Conservation (phyloP, 1,284 basidiomycete species). For the Ustilago loliicola region DNA sequence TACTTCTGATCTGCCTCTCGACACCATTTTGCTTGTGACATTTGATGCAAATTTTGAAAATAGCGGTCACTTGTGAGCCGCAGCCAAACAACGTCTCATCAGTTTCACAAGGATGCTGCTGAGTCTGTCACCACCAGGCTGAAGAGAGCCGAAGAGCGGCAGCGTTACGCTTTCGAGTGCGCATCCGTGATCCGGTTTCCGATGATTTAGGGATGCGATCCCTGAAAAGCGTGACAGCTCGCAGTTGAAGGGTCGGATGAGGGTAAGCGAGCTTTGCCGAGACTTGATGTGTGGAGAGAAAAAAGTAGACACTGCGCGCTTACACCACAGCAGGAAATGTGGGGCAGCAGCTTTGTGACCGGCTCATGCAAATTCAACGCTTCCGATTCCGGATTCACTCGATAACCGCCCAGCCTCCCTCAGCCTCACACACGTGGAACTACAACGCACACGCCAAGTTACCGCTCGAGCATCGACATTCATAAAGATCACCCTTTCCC, state of each 20-base stretch:
- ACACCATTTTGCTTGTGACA: background rate
- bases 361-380: slow-evolving; percentile 1
- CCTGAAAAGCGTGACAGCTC: background rate
- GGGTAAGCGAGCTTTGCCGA: background rate
- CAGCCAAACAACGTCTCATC: background rate
- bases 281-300: background rate
- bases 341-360: background rate
- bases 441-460: background rate
- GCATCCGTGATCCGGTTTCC: slow-evolving; percentile 1
- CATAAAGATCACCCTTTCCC: background rate
- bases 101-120: background rate
- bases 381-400: slow-evolving; percentile 25
- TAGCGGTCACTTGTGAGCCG: background rate
- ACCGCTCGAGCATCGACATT: no score
- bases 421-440: no score
- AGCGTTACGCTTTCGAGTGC: background rate
- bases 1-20: no score
- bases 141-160: background rate
- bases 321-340: background rate
- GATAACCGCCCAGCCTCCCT: background rate
- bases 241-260: background rate
- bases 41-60: background rate
- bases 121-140: background rate
- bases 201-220: background rate
- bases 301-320: background rate